Percentiles rank a stretch among this genome's conserved stretches.
These are phyloP conservation scores for Neonectria sp. DNA, from an alignment of 2,329 filamentous ascomycete species.

Conservation along the genomic window DNA sequence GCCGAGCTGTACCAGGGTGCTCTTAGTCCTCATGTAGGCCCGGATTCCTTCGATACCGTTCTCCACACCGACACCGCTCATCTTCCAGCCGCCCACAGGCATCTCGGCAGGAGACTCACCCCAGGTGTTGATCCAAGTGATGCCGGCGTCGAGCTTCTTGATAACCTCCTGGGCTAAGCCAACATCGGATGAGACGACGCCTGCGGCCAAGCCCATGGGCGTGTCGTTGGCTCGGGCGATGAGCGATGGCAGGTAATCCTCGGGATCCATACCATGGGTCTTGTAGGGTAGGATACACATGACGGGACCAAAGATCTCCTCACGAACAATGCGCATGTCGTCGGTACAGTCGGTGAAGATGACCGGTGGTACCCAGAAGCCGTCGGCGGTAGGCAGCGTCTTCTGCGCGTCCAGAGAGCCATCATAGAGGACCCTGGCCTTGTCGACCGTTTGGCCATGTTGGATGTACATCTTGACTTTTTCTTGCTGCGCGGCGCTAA, in stretches of 20 bases:
- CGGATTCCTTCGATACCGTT: constrained; percentile 86
- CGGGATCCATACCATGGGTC: constrained; percentile 52
- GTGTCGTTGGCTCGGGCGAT: constrained; percentile 83
- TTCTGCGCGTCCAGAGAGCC: constrained; percentile 71
- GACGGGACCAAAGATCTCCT: constrained; percentile 93
- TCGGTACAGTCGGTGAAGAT: constrained; percentile 91
- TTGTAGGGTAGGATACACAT: constrained; percentile 85
- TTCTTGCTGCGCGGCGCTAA: constrained; percentile 79
- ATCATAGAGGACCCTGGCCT: constrained; percentile 81
- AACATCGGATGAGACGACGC: constrained; percentile 85
- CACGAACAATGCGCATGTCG: constrained; percentile 81
- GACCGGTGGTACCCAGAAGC: constrained; percentile 90
- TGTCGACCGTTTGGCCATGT: constrained; percentile 81
- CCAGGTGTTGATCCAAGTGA: constrained; percentile 95
- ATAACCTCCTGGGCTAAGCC: constrained; percentile 81
- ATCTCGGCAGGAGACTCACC: constrained; percentile 94
- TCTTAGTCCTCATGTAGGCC: constrained; percentile 90
- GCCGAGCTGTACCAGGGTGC: constrained; percentile 87
- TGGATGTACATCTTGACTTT: constrained; percentile 86
- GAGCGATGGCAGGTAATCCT: constrained; percentile 73
- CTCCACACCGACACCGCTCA: constrained; percentile 89
- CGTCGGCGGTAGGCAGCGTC: constrained; percentile 67
- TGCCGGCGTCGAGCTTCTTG: constrained; percentile 82
- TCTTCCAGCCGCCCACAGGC: constrained; percentile 93
- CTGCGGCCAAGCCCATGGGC: constrained; percentile 83